phyloP scores from a whole-genome alignment of 306 rosid species.

The Rosa chinensis region DNA sequence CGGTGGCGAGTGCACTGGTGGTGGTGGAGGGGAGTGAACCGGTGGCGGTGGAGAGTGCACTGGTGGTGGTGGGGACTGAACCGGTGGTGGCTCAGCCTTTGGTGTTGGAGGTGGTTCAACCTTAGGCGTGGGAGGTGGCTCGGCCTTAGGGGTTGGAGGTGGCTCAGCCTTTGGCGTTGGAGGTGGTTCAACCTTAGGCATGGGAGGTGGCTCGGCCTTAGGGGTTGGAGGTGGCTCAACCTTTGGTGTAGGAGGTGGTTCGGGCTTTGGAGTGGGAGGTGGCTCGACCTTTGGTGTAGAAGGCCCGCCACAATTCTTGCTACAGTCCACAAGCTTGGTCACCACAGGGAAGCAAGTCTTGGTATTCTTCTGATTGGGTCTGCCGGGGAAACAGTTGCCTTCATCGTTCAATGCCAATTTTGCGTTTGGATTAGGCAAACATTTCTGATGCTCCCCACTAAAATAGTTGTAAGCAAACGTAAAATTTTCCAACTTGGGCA shows the following conservation, averaged over 20 bases:
- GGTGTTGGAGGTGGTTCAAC: too few relatives aligned
- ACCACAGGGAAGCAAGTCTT: slow-evolving; percentile 41
- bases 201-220: background rate
- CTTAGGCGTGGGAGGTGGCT: too few relatives aligned
- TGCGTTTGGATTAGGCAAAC: slow-evolving; percentile 20
- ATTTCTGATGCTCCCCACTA: slow-evolving; percentile 42
- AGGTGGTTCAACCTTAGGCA: background rate
- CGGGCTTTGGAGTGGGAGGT: background rate
- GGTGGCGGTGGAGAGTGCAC: too few relatives aligned
- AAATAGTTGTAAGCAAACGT: slow-evolving; percentile 61
- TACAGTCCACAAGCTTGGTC: slow-evolving; percentile 55
- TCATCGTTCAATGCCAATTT: slow-evolving; percentile 27
- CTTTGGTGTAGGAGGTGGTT: background rate
- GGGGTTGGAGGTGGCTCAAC: background rate
- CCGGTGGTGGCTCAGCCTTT: too few relatives aligned
- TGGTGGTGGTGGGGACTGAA: too few relatives aligned
- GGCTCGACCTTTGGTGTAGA: background rate
- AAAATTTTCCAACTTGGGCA: slow-evolving; percentile 52
- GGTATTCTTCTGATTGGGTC: slow-evolving; percentile 45
- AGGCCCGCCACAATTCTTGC: slow-evolving; percentile 40
- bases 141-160: too few relatives aligned
- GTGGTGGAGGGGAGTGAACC: too few relatives aligned
- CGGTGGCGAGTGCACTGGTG: too few relatives aligned
- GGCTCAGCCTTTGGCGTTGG: background rate
- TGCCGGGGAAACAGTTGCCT: slow-evolving; percentile 49